phyloP scores from a whole-genome alignment of 164 flowering plant species.

The Magnolia officinalis region DNA sequence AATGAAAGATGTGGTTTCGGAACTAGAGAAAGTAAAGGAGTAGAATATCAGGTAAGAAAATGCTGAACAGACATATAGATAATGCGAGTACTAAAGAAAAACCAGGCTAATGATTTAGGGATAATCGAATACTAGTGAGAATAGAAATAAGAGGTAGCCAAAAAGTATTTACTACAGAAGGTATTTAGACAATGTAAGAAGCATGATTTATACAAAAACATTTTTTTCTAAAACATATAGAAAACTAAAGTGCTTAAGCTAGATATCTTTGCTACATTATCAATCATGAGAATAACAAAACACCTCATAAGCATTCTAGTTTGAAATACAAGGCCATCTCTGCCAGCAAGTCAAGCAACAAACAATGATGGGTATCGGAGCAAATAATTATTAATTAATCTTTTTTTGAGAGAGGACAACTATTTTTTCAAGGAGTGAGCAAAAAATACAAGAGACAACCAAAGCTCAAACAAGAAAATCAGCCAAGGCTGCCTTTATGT shows the following conservation, averaged over 20 bases:
- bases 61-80: not conserved
- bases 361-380: not conserved
- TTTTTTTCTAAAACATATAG: too few relatives aligned
- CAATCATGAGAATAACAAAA: not conserved
- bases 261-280: not conserved
- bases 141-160: not conserved
- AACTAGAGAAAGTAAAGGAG: conserved; percentile 37
- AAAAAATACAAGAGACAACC: too few relatives aligned
- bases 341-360: not conserved
- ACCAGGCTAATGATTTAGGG: too few relatives aligned
- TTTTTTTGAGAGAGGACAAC: too few relatives aligned
- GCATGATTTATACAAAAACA: not conserved
- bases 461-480: too few relatives aligned
- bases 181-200: not conserved
- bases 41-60: not conserved
- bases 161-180: not conserved
- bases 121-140: too few relatives aligned
- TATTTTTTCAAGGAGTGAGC: too few relatives aligned
- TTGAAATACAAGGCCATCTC: not conserved
- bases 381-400: too few relatives aligned
- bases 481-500: too few relatives aligned
- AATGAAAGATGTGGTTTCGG: conserved; percentile 90
- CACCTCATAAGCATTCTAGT: not conserved
- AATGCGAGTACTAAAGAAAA: too few relatives aligned
- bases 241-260: not conserved